phyloP scores from a whole-genome alignment of 2,329 filamentous ascomycete species.

The Phyllosticta citribraziliensis region DNA sequence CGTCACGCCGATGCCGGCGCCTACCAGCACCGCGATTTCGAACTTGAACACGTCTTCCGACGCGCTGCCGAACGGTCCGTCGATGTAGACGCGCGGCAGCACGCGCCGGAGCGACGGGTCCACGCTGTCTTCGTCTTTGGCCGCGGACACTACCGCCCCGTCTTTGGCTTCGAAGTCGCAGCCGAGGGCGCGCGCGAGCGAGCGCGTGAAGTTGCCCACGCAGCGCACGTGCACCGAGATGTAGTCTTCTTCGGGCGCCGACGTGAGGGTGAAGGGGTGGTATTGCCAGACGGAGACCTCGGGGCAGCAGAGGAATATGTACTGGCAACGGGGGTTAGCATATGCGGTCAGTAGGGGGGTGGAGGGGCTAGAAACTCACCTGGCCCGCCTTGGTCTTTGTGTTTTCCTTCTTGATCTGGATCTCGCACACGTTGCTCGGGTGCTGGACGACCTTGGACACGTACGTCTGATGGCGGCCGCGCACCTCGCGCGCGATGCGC shows the following conservation, averaged over 20 bases:
- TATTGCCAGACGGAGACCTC: conserved; percentile 83
- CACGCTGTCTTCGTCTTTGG: conserved; percentile 48
- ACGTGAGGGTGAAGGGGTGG: conserved; percentile 78
- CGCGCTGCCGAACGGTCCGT: conserved; percentile 76
- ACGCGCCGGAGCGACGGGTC: conserved; percentile 64
- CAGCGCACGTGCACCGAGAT: conserved; percentile 79
- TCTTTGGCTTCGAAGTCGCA: conserved; percentile 55
- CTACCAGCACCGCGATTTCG: conserved; percentile 41
- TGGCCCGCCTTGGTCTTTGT: conserved; percentile 66
- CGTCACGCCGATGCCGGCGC: conserved; percentile 43
- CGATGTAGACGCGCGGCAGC: conserved; percentile 70
- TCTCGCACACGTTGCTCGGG: conserved; percentile 79
- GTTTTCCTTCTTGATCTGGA: conserved; percentile 85
- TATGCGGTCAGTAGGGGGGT: background rate
- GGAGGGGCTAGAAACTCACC: conserved; percentile 32
- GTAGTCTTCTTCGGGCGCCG: conserved; percentile 81
- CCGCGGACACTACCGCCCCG: conserved; percentile 60
- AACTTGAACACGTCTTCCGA: conserved; percentile 79
- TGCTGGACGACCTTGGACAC: conserved; percentile 86
- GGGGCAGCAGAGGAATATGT: conserved; percentile 82
- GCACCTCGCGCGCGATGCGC: conserved; percentile 65
- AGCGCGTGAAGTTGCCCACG: conserved; percentile 71
- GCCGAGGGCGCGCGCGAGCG: conserved; percentile 59
- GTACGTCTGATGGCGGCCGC: conserved; percentile 73
- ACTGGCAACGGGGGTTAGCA: conserved; percentile 32